phyloP scores from a whole-genome alignment of 352 stramenopile species.

The Globisporangium solare region DNA sequence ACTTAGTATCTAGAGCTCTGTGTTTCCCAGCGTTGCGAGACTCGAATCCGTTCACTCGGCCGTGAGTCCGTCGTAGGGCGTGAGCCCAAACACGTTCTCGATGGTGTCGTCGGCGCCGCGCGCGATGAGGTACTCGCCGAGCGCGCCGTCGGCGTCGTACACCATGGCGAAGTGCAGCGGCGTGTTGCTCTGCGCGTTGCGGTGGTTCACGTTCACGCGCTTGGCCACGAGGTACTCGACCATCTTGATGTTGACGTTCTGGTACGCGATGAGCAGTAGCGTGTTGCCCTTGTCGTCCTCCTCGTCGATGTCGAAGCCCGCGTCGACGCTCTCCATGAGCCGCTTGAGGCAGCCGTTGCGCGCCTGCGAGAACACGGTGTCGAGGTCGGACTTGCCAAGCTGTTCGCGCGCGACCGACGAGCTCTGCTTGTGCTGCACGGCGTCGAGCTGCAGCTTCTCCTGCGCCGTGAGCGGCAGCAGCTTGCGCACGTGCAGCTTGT shows the following conservation, averaged over 20 bases:
- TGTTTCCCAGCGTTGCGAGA: too few species aligned
- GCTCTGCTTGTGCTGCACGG: constrained; percentile 48
- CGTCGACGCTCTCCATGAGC: constrained; percentile 86
- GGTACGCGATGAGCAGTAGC: constrained; percentile 82
- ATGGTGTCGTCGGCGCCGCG: constrained; percentile 92
- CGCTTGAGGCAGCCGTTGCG: constrained; percentile 88
- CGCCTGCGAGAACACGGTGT: constrained; percentile 88
- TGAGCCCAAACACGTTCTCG: constrained; percentile 91
- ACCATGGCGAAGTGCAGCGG: constrained; percentile 93
- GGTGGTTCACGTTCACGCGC: constrained; percentile 89
- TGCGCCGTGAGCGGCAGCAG: constrained; percentile 78
- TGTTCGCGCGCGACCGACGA: constrained; percentile 27
- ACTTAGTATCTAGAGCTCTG: too few species aligned
- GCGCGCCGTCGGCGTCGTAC: constrained; percentile 85
- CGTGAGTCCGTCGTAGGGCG: constrained; percentile 89
- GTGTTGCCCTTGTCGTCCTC: constrained; percentile 94
- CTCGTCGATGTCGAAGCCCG: constrained; percentile 84
- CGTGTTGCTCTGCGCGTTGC: constrained; percentile 91
- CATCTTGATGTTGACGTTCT: constrained; percentile 90
- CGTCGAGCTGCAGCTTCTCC: constrained; percentile 68
- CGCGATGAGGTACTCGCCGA: constrained; percentile 92
- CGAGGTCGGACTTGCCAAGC: constrained; percentile 30
- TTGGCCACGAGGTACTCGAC: constrained; percentile 84
- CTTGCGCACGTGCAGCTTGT: constrained; percentile 92
- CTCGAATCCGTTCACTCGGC: constrained; percentile 41